Percentiles rank a stretch among this genome's conserved stretches.
Evolutionary conservation across 495 filamentous ascomycete genomes (phyloP).

Genomic region (Lichina pygmaea): DNA sequence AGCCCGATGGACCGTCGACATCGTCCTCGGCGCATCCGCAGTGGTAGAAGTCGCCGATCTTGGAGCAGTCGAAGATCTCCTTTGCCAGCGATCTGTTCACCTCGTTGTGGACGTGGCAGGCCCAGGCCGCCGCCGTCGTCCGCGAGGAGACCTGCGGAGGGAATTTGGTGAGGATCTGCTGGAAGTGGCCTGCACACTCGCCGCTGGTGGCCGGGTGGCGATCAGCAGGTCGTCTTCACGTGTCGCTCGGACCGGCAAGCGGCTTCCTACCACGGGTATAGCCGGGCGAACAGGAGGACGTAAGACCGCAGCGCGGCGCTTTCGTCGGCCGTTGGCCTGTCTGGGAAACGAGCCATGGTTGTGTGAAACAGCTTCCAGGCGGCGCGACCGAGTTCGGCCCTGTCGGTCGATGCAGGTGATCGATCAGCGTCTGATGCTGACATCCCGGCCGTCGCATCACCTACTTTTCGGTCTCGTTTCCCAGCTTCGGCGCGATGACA

Average conservation of each 20-base stretch:
- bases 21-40: constrained; percentile 77
- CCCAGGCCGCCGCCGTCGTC: constrained; percentile 69
- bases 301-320: constrained; percentile 59
- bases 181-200: constrained; percentile 84
- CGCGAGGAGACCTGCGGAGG: constrained; percentile 79
- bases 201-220: constrained; percentile 25
- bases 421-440: not conserved
- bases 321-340: constrained; percentile 59
- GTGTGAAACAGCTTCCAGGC: constrained; percentile 91
- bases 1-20: constrained; percentile 6
- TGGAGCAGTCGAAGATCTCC: constrained; percentile 59
- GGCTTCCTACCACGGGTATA: constrained; percentile 51
- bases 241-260: not conserved
- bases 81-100: constrained; percentile 77
- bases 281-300: constrained; percentile 66
- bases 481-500: constrained; percentile 67
- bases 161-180: constrained; percentile 47
- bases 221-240: not conserved
- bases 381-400: constrained; percentile 67
- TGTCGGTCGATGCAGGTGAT: constrained; percentile 10
- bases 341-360: constrained; percentile 79
- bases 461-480: constrained; percentile 75
- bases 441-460: constrained; percentile 10
- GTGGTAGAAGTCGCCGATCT: constrained; percentile 82
- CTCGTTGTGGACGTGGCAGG: constrained; percentile 80